phyloP scores from a whole-genome alignment of 1,284 basidiomycete genomes.

The Phlebopus sp. region DNA sequence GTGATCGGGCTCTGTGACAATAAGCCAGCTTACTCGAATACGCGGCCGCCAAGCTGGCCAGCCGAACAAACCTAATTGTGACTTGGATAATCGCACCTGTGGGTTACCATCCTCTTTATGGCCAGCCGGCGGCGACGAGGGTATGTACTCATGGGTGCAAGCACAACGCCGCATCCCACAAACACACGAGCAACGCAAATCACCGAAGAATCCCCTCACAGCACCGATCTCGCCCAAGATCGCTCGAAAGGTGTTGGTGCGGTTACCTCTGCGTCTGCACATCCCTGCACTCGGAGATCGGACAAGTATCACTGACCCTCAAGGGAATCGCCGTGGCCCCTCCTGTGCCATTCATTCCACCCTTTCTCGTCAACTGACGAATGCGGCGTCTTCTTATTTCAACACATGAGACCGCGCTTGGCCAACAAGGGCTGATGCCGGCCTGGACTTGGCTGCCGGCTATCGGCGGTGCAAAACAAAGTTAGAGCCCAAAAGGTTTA shows the following conservation, averaged over 20 bases:
- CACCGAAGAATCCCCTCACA: not conserved
- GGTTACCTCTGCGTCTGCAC: not conserved
- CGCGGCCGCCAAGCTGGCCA: constrained; percentile 15
- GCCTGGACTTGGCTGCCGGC: constrained; percentile 6
- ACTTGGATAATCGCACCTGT: not conserved
- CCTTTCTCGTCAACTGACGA: constrained; percentile 5
- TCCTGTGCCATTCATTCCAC: constrained; percentile 1
- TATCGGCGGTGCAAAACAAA: constrained; percentile 20
- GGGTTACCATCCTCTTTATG: not conserved
- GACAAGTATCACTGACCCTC: not conserved
- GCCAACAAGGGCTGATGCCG: not conserved
- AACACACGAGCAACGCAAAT: not conserved
- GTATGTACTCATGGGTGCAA: too few species aligned
- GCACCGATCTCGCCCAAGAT: not conserved
- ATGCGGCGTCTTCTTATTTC: constrained; percentile 3
- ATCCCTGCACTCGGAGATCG: not conserved
- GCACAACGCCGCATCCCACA: too few species aligned
- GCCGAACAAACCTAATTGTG: not conserved
- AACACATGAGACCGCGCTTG: not conserved
- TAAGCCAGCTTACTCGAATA: constrained; percentile 5
- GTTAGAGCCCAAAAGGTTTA: constrained; percentile 21
- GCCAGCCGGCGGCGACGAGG: constrained; percentile 1
- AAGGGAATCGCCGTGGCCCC: not conserved
- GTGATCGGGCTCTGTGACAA: constrained; percentile 21
- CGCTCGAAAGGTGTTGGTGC: not conserved